Evolutionary conservation across 2,329 filamentous ascomycete species (phyloP).

Genomic region (Trichoderma atroviride): DNA sequence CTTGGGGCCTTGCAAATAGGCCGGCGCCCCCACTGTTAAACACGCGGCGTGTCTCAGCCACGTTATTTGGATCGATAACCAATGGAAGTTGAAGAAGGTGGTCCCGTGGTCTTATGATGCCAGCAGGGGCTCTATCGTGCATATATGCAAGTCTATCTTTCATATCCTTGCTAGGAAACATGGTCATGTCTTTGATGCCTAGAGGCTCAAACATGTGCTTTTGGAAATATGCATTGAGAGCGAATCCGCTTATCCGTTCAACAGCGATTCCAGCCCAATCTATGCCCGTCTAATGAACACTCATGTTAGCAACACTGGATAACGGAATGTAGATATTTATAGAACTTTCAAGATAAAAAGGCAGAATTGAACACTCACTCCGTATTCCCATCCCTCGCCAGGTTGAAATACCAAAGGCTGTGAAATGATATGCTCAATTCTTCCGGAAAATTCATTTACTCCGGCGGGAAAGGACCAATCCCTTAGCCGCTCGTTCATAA

Average conservation of each 20-base stretch:
- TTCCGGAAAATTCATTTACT: neutral
- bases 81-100: slow-evolving; percentile 5
- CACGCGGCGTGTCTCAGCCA: neutral
- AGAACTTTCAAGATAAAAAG: neutral
- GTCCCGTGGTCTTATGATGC: neutral
- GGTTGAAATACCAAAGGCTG: slow-evolving; percentile 10
- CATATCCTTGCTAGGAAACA: slow-evolving; percentile 9
- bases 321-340: neutral
- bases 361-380: neutral
- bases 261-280: slow-evolving; percentile 16
- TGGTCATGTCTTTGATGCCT: slow-evolving; percentile 17
- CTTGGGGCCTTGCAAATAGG: slow-evolving; percentile 12
- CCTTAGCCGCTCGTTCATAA: slow-evolving; percentile 2
- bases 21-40: slow-evolving; percentile 20
- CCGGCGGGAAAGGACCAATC: slow-evolving; percentile 12
- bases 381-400: slow-evolving; percentile 12
- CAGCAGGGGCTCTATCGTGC: neutral
- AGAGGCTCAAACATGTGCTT: neutral
- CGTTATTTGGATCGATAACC: slow-evolving; percentile 2
- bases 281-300: neutral
- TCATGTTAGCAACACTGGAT: neutral
- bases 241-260: neutral
- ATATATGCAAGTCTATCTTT: slow-evolving; percentile 7
- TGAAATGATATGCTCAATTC: neutral
- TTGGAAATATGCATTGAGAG: slow-evolving; percentile 11